phyloP scores from a whole-genome alignment of 345 rosid genomes.

The Citrus mangshanensis region DNA sequence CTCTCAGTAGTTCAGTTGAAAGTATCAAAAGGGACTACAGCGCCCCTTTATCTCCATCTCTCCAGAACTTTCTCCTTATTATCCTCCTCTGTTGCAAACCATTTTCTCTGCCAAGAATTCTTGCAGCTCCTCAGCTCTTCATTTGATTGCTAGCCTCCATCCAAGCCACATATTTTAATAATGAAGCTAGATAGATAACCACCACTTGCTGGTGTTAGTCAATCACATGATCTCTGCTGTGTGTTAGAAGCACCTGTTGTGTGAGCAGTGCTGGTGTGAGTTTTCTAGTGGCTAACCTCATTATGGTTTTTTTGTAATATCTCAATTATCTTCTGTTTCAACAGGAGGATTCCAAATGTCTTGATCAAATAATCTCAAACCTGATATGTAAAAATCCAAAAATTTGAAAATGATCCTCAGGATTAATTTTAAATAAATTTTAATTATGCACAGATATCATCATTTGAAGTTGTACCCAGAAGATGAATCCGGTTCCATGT shows the following conservation, averaged over 20 bases:
- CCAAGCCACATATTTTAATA: not conserved
- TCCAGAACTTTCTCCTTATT: not conserved
- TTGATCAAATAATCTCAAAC: not conserved
- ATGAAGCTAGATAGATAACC: not conserved
- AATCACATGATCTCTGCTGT: not conserved
- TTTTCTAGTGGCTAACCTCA: not conserved
- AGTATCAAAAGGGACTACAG: too few relatives aligned
- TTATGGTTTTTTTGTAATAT: not conserved
- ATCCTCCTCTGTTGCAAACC: not conserved
- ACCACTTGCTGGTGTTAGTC: not conserved
- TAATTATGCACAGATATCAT: constrained; percentile 42
- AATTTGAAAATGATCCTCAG: not conserved
- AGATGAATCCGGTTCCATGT: constrained; percentile 55
- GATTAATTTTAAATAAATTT: not conserved
- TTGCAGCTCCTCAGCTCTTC: not conserved
- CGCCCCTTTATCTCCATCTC: not conserved
- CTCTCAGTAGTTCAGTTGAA: not conserved
- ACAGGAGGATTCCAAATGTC: not conserved
- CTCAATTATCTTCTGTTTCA: not conserved
- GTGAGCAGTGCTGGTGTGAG: not conserved
- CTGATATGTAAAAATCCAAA: not conserved
- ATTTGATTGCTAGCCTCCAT: not conserved
- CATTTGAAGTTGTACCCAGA: constrained; percentile 64
- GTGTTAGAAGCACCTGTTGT: not conserved
- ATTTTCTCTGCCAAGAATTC: not conserved